A percentile compares a stretch with the other conserved stretches of the same genome.
phyloP scores from a whole-genome alignment of 2,329 filamentous ascomycete species.

The Penicillium sp. region DNA sequence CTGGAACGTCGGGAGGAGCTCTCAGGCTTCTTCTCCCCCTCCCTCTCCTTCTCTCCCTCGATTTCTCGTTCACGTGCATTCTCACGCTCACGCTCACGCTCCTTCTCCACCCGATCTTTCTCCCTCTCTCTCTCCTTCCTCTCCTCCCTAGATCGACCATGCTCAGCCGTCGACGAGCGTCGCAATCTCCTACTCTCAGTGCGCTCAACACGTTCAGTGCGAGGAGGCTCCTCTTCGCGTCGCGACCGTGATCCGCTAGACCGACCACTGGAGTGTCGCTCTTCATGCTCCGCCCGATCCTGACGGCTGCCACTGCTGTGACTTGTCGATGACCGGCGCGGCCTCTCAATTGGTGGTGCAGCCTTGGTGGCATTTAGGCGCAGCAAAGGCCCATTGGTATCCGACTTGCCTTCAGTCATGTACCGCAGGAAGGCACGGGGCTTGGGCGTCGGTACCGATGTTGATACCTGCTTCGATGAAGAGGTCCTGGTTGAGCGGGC shows the following conservation, averaged over 20 bases:
- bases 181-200: constrained; percentile 20
- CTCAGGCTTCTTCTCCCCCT: constrained; percentile 11
- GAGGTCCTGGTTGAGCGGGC: constrained; percentile 22
- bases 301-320: constrained; percentile 30
- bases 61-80: constrained; percentile 18
- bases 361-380: constrained; percentile 39
- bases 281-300: constrained; percentile 24
- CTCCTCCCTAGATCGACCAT: constrained; percentile 21
- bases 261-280: constrained; percentile 23
- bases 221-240: constrained; percentile 27
- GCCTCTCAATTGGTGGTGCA: constrained; percentile 32
- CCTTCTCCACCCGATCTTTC: background rate
- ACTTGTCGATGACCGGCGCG: constrained; percentile 33
- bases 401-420: constrained; percentile 43
- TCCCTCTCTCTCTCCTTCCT: constrained; percentile 21
- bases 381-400: constrained; percentile 41
- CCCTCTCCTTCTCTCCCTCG: constrained; percentile 13
- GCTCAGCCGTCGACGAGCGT: constrained; percentile 23
- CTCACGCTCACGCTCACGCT: constrained; percentile 10
- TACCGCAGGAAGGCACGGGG: constrained; percentile 37
- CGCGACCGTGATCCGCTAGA: constrained; percentile 29
- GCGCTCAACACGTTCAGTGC: background rate
- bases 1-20: constrained; percentile 25
- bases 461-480: constrained; percentile 29
- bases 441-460: constrained; percentile 20